A percentile compares a stretch with the other conserved stretches of the same genome.
phyloP scores from a whole-genome alignment of 331 rosid genomes.

The Malus hybrid region DNA sequence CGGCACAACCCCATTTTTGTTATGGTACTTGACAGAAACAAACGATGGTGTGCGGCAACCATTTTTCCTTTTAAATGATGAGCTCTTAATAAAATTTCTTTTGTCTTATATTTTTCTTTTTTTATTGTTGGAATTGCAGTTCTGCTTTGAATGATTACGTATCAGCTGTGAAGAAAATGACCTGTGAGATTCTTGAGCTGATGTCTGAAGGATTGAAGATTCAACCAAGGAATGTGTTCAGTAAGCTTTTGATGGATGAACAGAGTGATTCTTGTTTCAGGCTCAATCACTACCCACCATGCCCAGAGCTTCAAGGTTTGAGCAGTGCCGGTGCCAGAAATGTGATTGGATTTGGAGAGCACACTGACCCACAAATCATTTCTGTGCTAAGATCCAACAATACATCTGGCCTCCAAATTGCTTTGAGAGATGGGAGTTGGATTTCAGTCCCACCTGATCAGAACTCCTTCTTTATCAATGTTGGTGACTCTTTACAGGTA shows the following conservation, averaged over 20 bases:
- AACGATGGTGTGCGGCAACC: not conserved
- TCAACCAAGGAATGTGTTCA: conserved; percentile 51
- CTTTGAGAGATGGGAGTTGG: conserved; percentile 72
- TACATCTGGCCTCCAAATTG: conserved; percentile 82
- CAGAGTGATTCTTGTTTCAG: conserved; percentile 84
- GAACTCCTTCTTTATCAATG: conserved; percentile 77
- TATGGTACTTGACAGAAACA: not conserved
- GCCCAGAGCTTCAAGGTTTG: conserved; percentile 45
- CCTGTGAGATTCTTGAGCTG: conserved; percentile 71
- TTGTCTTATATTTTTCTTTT: not conserved
- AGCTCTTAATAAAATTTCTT: not conserved
- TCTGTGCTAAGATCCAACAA: conserved; percentile 83
- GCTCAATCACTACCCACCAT: conserved; percentile 88
- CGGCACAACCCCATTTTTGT: not conserved
- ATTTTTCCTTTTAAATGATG: not conserved
- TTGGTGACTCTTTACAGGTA: conserved; percentile 97
- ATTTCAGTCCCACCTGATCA: conserved; percentile 87
- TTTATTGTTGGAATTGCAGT: conserved; percentile 19
- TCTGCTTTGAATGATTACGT: conserved; percentile 51
- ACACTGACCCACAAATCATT: conserved; percentile 97
- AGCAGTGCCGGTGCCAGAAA: conserved; percentile 11
- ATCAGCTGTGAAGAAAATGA: conserved; percentile 58
- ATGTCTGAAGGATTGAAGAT: conserved; percentile 93
- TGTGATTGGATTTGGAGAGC: conserved; percentile 91
- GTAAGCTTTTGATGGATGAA: conserved; percentile 74